Conservation (phyloP, 1,284 basidiomycete genomes). For the Pseudozyma sp. region DNA sequence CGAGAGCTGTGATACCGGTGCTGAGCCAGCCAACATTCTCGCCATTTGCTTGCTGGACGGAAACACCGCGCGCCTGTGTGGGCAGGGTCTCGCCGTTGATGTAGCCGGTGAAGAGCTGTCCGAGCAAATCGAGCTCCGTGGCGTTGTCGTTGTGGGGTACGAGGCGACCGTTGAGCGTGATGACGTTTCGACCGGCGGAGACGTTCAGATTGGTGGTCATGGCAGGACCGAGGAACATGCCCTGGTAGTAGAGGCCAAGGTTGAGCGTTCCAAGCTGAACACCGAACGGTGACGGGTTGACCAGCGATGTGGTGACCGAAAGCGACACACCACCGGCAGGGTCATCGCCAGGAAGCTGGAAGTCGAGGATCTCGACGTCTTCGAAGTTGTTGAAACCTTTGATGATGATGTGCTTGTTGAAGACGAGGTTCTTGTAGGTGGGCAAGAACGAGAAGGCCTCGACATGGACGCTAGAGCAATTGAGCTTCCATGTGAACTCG, state of each 20-base stretch:
- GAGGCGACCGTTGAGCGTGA: slow-evolving; percentile 76
- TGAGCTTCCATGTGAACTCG: slow-evolving; percentile 79
- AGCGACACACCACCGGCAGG: slow-evolving; percentile 79
- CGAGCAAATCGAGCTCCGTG: slow-evolving; percentile 73
- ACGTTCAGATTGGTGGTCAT: slow-evolving; percentile 65
- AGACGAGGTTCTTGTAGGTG: slow-evolving; percentile 60
- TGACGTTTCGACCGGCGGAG: slow-evolving; percentile 73
- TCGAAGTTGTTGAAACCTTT: slow-evolving; percentile 78
- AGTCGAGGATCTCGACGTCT: slow-evolving; percentile 75
- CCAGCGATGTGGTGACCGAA: slow-evolving; percentile 74
- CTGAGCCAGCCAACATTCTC: slow-evolving; percentile 77
- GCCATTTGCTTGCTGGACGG: slow-evolving; percentile 74
- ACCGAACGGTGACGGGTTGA: slow-evolving; percentile 80
- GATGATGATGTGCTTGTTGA: slow-evolving; percentile 63
- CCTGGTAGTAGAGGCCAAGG: slow-evolving; percentile 76
- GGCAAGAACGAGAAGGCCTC: slow-evolving; percentile 73
- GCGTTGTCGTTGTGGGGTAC: slow-evolving; percentile 73
- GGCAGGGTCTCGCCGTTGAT: slow-evolving; percentile 76
- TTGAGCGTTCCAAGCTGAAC: slow-evolving; percentile 79
- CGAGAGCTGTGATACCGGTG: slow-evolving; percentile 75
- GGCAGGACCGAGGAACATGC: slow-evolving; percentile 76
- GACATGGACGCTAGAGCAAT: slow-evolving; percentile 74
- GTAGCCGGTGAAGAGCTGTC: slow-evolving; percentile 79
- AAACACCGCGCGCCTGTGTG: slow-evolving; percentile 75
- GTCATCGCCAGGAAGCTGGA: slow-evolving; percentile 80